Percentiles rank a stretch among this genome's conserved stretches.
These are phyloP conservation scores for Sugiyamaella marilandica DNA, from an alignment of 805 yeast genomes.

Conservation along the genomic window DNA sequence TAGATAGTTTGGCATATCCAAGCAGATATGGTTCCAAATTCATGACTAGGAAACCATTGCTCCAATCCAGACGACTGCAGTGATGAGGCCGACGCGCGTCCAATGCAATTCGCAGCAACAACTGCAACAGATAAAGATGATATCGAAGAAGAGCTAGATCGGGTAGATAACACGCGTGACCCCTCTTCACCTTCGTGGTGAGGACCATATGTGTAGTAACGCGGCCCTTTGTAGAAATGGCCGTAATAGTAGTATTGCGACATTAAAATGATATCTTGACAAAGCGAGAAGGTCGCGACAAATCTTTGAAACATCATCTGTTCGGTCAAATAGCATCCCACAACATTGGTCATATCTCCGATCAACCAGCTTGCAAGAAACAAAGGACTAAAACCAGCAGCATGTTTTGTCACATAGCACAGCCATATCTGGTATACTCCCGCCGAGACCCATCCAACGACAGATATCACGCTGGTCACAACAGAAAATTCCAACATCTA, in stretches of 20 bases:
- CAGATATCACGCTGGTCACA: conserved; percentile 24
- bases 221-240: conserved; percentile 10
- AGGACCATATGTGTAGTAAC: neutral
- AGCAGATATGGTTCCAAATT: conserved; percentile 13
- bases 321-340: conserved; percentile 30
- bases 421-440: conserved; percentile 29
- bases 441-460: conserved; percentile 29
- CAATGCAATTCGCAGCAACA: conserved; percentile 5
- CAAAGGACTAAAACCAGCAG: conserved; percentile 29
- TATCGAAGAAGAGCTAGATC: neutral
- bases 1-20: conserved; percentile 23
- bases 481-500: conserved; percentile 15
- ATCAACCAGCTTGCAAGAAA: conserved; percentile 29
- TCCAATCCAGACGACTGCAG: neutral
- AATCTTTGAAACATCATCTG: conserved; percentile 31
- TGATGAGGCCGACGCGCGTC: conserved; percentile 10
- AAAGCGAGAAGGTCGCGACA: conserved; percentile 23
- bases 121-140: conserved; percentile 3
- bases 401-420: conserved; percentile 24
- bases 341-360: conserved; percentile 30
- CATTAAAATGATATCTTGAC: conserved; percentile 24
- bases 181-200: neutral
- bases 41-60: neutral
- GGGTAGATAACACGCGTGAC: neutral
- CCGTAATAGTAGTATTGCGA: conserved; percentile 27